These are phyloP conservation scores for Aspergillus clavatus DNA, from an alignment of 2,329 filamentous ascomycete genomes.

Conservation along the genomic window DNA sequence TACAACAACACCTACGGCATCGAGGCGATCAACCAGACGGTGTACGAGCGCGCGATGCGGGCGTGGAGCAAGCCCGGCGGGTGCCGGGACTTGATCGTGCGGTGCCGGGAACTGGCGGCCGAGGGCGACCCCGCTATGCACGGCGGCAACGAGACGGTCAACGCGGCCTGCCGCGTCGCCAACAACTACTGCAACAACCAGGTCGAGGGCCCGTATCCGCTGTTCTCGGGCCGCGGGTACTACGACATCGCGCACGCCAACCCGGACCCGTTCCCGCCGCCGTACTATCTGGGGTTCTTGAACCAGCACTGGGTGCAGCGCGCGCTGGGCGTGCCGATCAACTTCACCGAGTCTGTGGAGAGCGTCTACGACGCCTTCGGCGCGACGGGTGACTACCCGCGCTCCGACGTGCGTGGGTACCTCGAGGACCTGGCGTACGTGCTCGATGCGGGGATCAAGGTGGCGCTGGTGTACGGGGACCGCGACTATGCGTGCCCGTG, in stretches of 20 bases:
- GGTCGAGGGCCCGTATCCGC: conserved; percentile 44
- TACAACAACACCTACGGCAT: conserved; percentile 59
- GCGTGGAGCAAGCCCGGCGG: conserved; percentile 46
- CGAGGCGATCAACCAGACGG: conserved; percentile 45
- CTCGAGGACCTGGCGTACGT: conserved; percentile 42
- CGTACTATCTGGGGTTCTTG: conserved; percentile 53
- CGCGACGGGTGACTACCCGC: conserved; percentile 45
- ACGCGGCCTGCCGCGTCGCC: conserved; percentile 43
- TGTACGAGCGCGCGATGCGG: conserved; percentile 44
- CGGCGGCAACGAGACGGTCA: conserved; percentile 43
- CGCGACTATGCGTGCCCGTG: conserved; percentile 56
- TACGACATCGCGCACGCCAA: conserved; percentile 54
- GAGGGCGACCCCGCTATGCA: conserved; percentile 48
- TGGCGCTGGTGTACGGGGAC: conserved; percentile 56
- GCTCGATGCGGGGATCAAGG: conserved; percentile 54
- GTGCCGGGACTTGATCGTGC: conserved; percentile 50
- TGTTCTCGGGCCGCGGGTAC: conserved; percentile 45
- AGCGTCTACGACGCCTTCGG: conserved; percentile 46
- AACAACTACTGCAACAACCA: conserved; percentile 43
- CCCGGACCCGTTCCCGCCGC: conserved; percentile 50
- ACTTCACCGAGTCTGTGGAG: conserved; percentile 48
- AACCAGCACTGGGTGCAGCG: conserved; percentile 54
- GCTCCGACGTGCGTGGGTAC: conserved; percentile 41
- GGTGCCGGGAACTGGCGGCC: conserved; percentile 47
- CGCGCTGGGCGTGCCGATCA: conserved; percentile 56